phyloP scores from a whole-genome alignment of 2,329 filamentous ascomycete species.

The Alternaria gaisen region DNA sequence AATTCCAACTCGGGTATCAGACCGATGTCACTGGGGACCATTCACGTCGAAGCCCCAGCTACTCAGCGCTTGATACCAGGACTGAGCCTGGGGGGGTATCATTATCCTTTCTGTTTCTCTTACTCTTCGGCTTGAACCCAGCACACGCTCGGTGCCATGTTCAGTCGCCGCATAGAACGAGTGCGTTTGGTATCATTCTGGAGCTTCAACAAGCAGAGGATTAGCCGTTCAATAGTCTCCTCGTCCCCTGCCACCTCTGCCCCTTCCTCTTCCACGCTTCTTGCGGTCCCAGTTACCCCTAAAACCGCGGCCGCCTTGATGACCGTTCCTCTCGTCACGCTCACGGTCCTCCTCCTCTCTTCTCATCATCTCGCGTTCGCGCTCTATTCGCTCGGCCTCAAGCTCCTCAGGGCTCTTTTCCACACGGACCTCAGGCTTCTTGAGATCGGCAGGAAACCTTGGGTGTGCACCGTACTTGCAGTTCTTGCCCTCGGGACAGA shows the following conservation, averaged over 20 bases:
- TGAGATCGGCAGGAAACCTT: conserved; percentile 76
- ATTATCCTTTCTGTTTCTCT: neutral
- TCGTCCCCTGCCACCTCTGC: conserved; percentile 33
- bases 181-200: neutral
- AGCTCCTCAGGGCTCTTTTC: conserved; percentile 78
- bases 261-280: conserved; percentile 39
- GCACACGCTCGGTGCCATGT: neutral
- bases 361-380: conserved; percentile 58
- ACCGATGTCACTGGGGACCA: neutral
- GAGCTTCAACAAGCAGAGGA: neutral
- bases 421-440: conserved; percentile 66
- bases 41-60: neutral
- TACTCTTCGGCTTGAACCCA: neutral
- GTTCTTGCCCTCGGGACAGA: conserved; percentile 83
- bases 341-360: conserved; percentile 54
- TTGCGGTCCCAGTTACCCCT: conserved; percentile 49
- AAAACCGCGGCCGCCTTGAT: conserved; percentile 41
- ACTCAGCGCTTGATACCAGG: neutral
- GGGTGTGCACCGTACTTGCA: conserved; percentile 87
- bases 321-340: conserved; percentile 46
- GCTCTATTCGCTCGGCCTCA: conserved; percentile 63
- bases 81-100: neutral
- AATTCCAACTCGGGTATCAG: neutral
- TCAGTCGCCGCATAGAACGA: neutral
- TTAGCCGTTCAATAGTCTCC: conserved; percentile 24